Base-by-base conservation (phyloP, 441 rosid species). In the Brassica balearica region DNA sequence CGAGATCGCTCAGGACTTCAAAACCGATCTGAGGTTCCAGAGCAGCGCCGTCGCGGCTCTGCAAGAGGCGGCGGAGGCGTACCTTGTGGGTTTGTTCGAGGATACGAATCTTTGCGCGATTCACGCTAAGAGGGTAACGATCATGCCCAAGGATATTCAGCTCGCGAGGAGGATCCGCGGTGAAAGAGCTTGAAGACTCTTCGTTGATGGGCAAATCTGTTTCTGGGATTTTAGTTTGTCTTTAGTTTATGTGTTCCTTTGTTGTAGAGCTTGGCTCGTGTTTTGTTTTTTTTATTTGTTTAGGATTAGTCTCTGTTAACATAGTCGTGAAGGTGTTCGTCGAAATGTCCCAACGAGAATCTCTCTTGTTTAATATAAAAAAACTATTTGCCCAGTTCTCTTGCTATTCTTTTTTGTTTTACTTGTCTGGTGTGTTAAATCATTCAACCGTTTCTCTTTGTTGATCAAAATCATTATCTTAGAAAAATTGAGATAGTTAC, bases 1-100 rank as follows among this genome's bases (percentile, higher is more conserved):
- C 60, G 91, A 88, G 80, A 88, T 88, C 0, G 91, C 91, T 43
- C 91, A 88, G 59, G 91, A 88, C 15, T 88, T 88, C 82, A 88
- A 88, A 72, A 88, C 91, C 7, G 89, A 88, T 77, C 82, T 88
- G 11, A 73, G 91, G 76, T 88, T 88, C 75, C 91, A 88, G 77
- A 86, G 91, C 64, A 82, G 87, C 20, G 89, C 88, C 1, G 82
- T 79, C 4, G 81, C 77, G 0, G 81, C 81, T 43, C 63, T 77
- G 0, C 81, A 77, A 3, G 81, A 77, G 6, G 81, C 81, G 0
- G 81, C 81, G 0, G 81, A 77, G 9, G 81, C 81, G 2, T 77
- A 77, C 4, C 17, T 77, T 0, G 81, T 77, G 6, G 81, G 81
- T 1, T 1, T 77, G 1, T 77, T 77, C 0, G 81, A 77, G 1